Percentiles rank a stretch among this genome's conserved stretches.
These are phyloP conservation scores for Termitomyces sp. DNA, from an alignment of 768 basidiomycete genomes.

Conservation along the genomic window DNA sequence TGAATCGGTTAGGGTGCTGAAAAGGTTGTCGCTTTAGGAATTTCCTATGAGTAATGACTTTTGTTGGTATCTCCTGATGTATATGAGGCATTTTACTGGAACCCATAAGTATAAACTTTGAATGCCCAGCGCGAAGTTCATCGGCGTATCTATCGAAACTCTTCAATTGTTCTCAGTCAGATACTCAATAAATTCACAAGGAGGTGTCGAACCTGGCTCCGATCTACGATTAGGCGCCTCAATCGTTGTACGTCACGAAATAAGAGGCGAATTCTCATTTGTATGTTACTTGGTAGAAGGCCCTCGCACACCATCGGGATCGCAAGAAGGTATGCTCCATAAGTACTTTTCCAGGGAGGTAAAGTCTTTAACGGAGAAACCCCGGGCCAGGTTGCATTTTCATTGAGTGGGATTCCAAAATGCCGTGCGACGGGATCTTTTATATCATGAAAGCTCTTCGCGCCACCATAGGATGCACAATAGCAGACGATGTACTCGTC, in stretches of 20 bases:
- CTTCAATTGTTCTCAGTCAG: not conserved
- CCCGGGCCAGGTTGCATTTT: conserved; percentile 25
- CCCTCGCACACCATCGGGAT: conserved; percentile 26
- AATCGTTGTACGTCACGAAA: conserved; percentile 25
- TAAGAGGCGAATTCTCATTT: conserved; percentile 17
- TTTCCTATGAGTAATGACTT: not conserved
- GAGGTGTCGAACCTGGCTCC: conserved; percentile 9
- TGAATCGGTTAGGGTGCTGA: not conserved
- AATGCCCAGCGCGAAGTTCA: conserved; percentile 8
- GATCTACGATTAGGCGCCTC: conserved; percentile 13
- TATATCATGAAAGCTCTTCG: conserved; percentile 21
- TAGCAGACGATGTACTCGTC: conserved; percentile 33
- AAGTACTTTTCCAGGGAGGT: conserved; percentile 24
- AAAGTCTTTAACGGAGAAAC: conserved; percentile 25
- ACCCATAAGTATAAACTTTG: not conserved
- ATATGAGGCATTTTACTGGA: not conserved
- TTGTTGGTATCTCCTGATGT: not conserved
- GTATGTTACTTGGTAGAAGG: conserved; percentile 14
- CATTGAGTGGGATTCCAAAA: conserved; percentile 35
- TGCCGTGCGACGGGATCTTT: conserved; percentile 22
- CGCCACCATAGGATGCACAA: conserved; percentile 31
- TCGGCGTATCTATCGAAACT: conserved; percentile 10
- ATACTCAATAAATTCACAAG: not conserved
- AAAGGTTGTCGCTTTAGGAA: not conserved
- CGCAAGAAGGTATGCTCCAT: conserved; percentile 28